These are phyloP conservation scores for Phlegmacium glaucopus DNA, from an alignment of 768 basidiomycete genomes.

Conservation along the genomic window DNA sequence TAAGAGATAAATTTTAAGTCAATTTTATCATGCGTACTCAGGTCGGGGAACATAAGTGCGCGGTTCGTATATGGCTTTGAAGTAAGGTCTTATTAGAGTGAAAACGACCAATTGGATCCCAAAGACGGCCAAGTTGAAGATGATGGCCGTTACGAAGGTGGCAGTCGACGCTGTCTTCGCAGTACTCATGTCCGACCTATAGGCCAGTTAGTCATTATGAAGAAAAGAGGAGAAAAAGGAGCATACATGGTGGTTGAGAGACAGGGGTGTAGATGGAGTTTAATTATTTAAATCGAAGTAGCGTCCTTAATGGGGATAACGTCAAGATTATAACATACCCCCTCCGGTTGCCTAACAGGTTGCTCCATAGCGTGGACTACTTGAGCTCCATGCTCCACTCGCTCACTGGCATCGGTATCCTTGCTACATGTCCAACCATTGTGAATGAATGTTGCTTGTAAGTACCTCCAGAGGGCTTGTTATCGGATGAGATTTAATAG, in stretches of 20 bases:
- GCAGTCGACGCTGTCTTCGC: constrained; percentile 64
- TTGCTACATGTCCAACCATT: no score
- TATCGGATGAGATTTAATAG: no score
- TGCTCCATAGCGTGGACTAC: no score
- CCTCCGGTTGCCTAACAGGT: no score
- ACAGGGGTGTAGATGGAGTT: no score
- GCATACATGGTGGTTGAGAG: constrained; percentile 10
- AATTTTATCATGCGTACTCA: constrained; percentile 27
- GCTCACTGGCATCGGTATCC: no score
- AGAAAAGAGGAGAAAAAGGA: not conserved
- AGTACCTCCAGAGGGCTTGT: no score
- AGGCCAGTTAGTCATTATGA: not conserved
- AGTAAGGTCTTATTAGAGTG: constrained; percentile 79
- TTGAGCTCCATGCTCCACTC: no score
- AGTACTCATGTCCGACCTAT: constrained; percentile 36
- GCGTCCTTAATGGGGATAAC: no score
- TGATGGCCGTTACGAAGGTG: constrained; percentile 82
- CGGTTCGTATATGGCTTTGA: constrained; percentile 89
- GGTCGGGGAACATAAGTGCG: constrained; percentile 60
- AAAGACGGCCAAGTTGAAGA: constrained; percentile 77
- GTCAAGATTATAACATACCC: no score
- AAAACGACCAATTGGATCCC: constrained; percentile 70
- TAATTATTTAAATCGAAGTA: no score
- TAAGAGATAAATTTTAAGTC: not conserved
- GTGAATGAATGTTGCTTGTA: no score